A percentile compares a stretch with the other conserved stretches of the same genome.
phyloP scores from a whole-genome alignment of 129 eudicot species.

The Sambucus nigra region DNA sequence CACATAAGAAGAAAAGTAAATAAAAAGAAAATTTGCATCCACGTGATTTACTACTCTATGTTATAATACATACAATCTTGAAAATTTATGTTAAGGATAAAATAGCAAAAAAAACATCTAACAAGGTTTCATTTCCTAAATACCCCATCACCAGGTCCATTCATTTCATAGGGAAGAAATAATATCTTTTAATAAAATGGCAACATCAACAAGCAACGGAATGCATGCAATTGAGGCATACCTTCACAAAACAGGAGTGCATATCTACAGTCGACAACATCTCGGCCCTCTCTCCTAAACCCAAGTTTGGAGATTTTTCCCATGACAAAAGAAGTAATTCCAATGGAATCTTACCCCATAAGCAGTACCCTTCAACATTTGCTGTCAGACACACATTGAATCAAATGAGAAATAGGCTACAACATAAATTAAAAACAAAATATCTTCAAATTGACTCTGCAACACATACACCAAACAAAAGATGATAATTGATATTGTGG shows the following conservation, averaged over 20 bases:
- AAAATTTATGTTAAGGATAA: too few relatives aligned
- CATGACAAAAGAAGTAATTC: conserved; percentile 52
- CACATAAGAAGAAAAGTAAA: too few relatives aligned
- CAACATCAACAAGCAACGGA: background rate
- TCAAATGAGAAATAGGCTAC: conserved; percentile 12
- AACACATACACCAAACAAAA: background rate
- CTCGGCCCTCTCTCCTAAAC: conserved; percentile 59
- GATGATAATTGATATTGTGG: background rate
- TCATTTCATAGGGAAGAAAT: background rate
- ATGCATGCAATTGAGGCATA: conserved; percentile 1
- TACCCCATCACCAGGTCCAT: conserved; percentile 5
- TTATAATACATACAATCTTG: too few relatives aligned
- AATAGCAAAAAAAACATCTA: too few relatives aligned
- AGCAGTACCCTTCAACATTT: conserved; percentile 45
- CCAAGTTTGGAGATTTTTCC: conserved; percentile 59
- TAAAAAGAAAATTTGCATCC: too few relatives aligned
- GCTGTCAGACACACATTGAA: conserved; percentile 24
- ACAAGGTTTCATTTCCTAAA: too few relatives aligned
- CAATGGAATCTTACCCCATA: conserved; percentile 74
- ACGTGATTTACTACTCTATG: too few relatives aligned
- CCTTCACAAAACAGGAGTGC: conserved; percentile 67
- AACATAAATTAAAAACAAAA: background rate
- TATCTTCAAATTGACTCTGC: background rate
- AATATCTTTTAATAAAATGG: background rate
- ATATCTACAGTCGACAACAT: conserved; percentile 58